Evolutionary conservation across 768 basidiomycete species (phyloP), one percentile per base, ranked within the genome.

Genomic region (Amanita molliuscula): DNA sequence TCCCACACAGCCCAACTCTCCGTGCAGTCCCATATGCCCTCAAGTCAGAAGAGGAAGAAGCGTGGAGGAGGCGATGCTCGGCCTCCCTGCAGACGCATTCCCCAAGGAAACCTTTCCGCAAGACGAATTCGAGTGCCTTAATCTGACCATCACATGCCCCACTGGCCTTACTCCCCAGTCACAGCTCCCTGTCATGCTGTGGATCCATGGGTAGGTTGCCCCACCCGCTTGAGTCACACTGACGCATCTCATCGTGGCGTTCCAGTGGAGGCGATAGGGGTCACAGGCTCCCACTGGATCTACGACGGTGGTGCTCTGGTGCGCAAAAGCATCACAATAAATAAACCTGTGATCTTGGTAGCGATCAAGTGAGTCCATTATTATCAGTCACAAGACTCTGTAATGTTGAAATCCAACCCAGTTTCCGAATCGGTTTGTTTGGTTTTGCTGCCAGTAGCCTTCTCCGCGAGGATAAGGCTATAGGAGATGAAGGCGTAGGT

Each of bases 121-220:
- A 45, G 75, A 85, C 61, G 87, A 89, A 62, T 85, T 88, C 33
- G 82, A 85, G 47, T 89, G 87, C 63, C 69, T 88, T 20, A 89
- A 88, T 60, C 62, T 89, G 53, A 88, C 86, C 63, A 84, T 89
- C 47, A 86, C 84, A n/a, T 76, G 77, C 50, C 87, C 87, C 8
- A 78, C 74, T 21, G 77, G 75, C 15, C 67, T 80, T 16, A 69
- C 63, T 3, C 57, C 73, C 3, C 67, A 68, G 41, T 81, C 83
- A 35, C 72, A 68, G 37, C 54, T 82, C 13, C 87, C 87, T 5
- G 85, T 89, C 55, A 87, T 89, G 86, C 62, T 88, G 40, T 89
- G 86, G 87, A 69, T 89, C n/a, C 87, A 89, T 65, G 87, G 87
- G 86, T 88, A 57, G 38, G 79, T 68, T 26, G 21, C 34, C 48